Conservation (phyloP, 306 rosid species). For the Gleditsia sinensis region DNA sequence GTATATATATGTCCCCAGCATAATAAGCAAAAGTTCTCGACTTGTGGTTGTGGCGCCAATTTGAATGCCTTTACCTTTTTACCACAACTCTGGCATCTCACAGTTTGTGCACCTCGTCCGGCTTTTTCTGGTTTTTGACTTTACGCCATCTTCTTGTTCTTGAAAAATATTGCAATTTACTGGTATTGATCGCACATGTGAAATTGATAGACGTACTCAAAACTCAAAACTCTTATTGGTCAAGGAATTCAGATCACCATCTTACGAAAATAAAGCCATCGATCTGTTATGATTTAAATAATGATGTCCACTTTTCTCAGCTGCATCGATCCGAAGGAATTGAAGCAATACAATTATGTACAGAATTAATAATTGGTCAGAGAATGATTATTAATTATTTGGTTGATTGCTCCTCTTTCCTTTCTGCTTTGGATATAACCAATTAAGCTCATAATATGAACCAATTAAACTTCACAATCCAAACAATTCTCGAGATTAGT, state of each 20-base stretch:
- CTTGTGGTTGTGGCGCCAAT: constrained; percentile 27
- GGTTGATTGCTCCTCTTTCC: constrained; percentile 27
- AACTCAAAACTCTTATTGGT: constrained; percentile 9
- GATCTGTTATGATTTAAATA: constrained; percentile 30
- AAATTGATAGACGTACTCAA: too few species aligned
- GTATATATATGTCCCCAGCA: not conserved
- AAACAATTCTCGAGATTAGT: too few species aligned
- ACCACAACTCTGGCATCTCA: constrained; percentile 10
- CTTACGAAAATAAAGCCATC: constrained; percentile 23
- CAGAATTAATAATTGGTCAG: constrained; percentile 37
- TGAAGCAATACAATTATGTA: constrained; percentile 31
- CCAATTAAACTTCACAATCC: not conserved
- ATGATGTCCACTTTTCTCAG: constrained; percentile 39
- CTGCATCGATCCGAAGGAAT: constrained; percentile 27
- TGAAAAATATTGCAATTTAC: too few species aligned
- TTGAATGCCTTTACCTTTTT: not conserved
- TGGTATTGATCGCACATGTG: too few species aligned
- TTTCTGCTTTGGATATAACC: not conserved
- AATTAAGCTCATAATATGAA: too few species aligned
- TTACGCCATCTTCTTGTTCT: not conserved
- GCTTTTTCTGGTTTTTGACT: not conserved
- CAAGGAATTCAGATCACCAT: constrained; percentile 6
- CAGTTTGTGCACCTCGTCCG: not conserved
- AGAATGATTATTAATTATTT: constrained; percentile 39
- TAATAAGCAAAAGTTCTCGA: constrained; percentile 13